Conservation (phyloP, 1,139 yeast genomes). For the Komagataea norvegica region DNA sequence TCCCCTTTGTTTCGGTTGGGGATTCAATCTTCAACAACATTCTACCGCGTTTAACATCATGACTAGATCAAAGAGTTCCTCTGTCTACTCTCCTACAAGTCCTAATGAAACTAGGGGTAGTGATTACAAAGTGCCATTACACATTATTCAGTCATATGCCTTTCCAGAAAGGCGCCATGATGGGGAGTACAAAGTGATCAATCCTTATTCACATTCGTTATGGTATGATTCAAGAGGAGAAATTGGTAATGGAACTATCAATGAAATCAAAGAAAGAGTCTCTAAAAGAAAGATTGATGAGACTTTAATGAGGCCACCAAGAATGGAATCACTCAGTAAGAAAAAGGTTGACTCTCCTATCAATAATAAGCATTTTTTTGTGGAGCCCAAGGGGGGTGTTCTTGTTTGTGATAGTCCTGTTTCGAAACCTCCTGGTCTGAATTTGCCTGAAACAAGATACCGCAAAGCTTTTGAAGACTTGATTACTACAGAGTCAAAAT, state of each 20-base stretch:
- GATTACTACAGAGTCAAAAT: slow-evolving; percentile 27
- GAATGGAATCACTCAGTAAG: slow-evolving; percentile 15
- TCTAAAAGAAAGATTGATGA: slow-evolving; percentile 14
- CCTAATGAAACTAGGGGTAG: slow-evolving; percentile 5
- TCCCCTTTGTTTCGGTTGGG: too few relatives aligned
- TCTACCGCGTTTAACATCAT: too few relatives aligned
- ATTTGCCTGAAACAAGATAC: slow-evolving; percentile 16
- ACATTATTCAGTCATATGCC: slow-evolving; percentile 1
- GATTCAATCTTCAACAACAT: too few relatives aligned
- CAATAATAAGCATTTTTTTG: slow-evolving; percentile 9
- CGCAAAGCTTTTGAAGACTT: slow-evolving; percentile 25
- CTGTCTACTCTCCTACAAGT: slow-evolving; percentile 12
- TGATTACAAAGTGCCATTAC: neutral
- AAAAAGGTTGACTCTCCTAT: slow-evolving; percentile 31
- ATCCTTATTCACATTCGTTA: slow-evolving; percentile 29
- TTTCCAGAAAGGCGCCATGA: slow-evolving; percentile 7
- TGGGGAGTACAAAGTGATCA: slow-evolving; percentile 21
- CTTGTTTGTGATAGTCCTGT: slow-evolving; percentile 17
- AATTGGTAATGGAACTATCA: slow-evolving; percentile 22
- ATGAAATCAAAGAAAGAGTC: slow-evolving; percentile 19
- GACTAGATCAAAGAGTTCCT: slow-evolving; percentile 11
- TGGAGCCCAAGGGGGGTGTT: slow-evolving; percentile 1
- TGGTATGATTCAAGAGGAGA: slow-evolving; percentile 29
- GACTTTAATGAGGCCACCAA: slow-evolving; percentile 10
- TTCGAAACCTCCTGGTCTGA: slow-evolving; percentile 10